phyloP scores from a whole-genome alignment of 495 filamentous ascomycete species.

The Annulohypoxylon bovei region DNA sequence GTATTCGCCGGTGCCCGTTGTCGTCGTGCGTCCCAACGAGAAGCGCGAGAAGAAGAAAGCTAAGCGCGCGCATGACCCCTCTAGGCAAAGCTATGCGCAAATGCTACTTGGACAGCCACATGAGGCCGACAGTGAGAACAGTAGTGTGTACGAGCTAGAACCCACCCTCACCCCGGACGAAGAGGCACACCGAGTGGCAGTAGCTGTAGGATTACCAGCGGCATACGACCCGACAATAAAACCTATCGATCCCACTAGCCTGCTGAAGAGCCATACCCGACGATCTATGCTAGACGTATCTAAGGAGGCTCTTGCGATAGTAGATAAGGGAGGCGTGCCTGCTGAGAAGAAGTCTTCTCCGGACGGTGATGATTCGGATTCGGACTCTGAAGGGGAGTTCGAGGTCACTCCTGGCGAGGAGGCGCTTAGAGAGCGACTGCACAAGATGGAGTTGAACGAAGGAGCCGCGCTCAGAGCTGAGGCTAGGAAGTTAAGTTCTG shows the following conservation, averaged over 20 bases:
- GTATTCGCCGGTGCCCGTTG: conserved; percentile 95
- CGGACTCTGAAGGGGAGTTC: conserved; percentile 62
- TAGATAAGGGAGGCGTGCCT: conserved; percentile 32
- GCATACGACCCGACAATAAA: conserved; percentile 65
- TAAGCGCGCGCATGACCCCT: conserved; percentile 84
- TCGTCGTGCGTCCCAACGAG: conserved; percentile 89
- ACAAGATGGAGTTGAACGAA: conserved; percentile 65
- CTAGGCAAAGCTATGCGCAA: conserved; percentile 79
- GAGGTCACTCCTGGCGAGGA: conserved; percentile 54
- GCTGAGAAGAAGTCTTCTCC: conserved; percentile 39
- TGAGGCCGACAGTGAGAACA: conserved; percentile 60
- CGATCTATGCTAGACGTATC: conserved; percentile 43
- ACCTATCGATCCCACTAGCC: conserved; percentile 54
- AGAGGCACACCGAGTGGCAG: conserved; percentile 76
- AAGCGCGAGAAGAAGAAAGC: conserved; percentile 93
- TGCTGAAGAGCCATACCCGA: conserved; percentile 39
- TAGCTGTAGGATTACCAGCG: conserved; percentile 72
- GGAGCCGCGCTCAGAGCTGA: conserved; percentile 56
- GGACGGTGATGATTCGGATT: conserved; percentile 59
- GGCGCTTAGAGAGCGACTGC: conserved; percentile 59
- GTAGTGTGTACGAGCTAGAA: conserved; percentile 59
- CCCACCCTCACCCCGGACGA: conserved; percentile 61
- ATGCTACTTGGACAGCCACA: conserved; percentile 78
- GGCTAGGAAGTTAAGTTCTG: conserved; percentile 41
- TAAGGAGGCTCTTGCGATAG: conserved; percentile 36